These are phyloP conservation scores for Ehretia macrophylla DNA, from an alignment of 257 asterid species.

Conservation along the genomic window DNA sequence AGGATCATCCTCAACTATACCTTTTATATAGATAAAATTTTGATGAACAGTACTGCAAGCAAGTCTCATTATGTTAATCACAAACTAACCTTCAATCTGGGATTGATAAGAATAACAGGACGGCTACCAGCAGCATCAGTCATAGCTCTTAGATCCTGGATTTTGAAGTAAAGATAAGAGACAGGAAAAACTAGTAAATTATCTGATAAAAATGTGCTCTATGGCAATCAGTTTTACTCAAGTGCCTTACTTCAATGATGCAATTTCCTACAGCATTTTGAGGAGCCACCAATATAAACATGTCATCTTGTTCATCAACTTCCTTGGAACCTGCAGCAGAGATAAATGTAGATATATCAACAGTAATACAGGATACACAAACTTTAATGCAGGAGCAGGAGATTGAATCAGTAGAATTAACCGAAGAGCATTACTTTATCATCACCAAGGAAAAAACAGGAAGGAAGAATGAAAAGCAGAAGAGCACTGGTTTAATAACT, in stretches of 20 bases:
- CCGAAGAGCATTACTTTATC: background rate
- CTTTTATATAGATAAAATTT: too few species aligned
- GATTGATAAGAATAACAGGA: constrained; percentile 82
- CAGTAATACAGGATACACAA: background rate
- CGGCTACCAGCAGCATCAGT: constrained; percentile 90
- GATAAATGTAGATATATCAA: constrained; percentile 5
- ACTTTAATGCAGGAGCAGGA: background rate
- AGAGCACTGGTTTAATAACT: too few species aligned
- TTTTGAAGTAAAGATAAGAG: constrained; percentile 10
- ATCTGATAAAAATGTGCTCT: constrained; percentile 7
- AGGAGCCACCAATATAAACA: constrained; percentile 94
- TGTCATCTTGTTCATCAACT: constrained; percentile 85
- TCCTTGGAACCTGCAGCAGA: constrained; percentile 70
- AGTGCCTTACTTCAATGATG: constrained; percentile 72
- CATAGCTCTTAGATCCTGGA: constrained; percentile 90
- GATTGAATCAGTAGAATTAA: background rate
- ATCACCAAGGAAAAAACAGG: background rate
- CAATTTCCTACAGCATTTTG: constrained; percentile 96
- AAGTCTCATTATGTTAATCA: constrained; percentile 3
- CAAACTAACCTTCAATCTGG: constrained; percentile 63
- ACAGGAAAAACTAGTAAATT: constrained; percentile 9
- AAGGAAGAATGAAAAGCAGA: too few species aligned
- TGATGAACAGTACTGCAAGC: background rate
- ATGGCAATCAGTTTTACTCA: constrained; percentile 7
- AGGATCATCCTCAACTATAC: too few species aligned